Evolutionary conservation across 768 basidiomycete genomes (phyloP).

Genomic region (Calocybe gangraenosa): DNA sequence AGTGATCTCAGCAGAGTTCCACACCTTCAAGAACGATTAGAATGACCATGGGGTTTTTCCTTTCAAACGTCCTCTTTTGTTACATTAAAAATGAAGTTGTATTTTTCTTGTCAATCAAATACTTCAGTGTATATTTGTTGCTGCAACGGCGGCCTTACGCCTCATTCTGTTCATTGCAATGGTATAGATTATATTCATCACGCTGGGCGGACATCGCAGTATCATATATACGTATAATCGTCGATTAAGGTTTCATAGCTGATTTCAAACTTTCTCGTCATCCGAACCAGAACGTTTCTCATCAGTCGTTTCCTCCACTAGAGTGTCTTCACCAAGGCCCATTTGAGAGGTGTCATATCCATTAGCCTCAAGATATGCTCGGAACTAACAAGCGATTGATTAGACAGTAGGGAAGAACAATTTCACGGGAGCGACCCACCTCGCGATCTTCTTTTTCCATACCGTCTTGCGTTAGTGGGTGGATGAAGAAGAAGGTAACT

Average conservation of each 20-base stretch:
- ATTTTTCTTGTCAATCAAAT: too few relatives aligned
- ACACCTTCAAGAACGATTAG: too few relatives aligned
- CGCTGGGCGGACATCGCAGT: background rate
- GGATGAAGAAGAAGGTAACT: constrained; percentile 68
- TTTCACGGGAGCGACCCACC: constrained; percentile 31
- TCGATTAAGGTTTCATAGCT: background rate
- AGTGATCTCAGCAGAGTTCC: too few relatives aligned
- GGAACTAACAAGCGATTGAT: constrained; percentile 50
- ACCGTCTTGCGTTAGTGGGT: constrained; percentile 69
- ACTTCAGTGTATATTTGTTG: too few relatives aligned
- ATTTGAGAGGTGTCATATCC: constrained; percentile 77
- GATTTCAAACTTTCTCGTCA: constrained; percentile 9
- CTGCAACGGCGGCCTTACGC: too few relatives aligned
- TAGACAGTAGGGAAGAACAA: background rate
- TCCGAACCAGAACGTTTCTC: constrained; percentile 19
- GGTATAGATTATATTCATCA: background rate
- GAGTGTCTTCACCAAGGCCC: constrained; percentile 42
- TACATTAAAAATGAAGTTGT: too few relatives aligned
- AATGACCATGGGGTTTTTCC: too few relatives aligned
- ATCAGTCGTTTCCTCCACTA: constrained; percentile 18
- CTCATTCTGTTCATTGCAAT: too few relatives aligned
- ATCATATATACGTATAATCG: background rate
- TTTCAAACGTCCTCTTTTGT: too few relatives aligned
- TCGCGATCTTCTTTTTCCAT: constrained; percentile 72
- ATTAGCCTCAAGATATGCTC: constrained; percentile 70